phyloP scores from a whole-genome alignment of 2,329 filamentous ascomycete genomes.

The Xylariales sp. region DNA sequence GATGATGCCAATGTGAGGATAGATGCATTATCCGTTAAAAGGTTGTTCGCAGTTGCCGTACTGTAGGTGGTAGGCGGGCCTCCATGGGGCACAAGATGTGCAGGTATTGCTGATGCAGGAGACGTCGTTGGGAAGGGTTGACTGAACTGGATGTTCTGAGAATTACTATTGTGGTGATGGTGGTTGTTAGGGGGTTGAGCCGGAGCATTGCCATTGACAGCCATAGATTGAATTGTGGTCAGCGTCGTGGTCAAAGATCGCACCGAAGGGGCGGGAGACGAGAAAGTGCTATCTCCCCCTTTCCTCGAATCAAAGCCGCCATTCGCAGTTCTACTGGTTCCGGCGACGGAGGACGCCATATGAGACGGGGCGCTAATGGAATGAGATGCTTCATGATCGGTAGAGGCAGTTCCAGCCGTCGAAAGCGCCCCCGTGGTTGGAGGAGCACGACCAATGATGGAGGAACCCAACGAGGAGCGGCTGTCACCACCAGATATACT shows the following conservation, averaged over 20 bases:
- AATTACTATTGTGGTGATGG: constrained; percentile 22
- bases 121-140: constrained; percentile 61
- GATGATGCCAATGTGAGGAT: constrained; percentile 82
- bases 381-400: constrained; percentile 69
- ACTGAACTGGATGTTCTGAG: constrained; percentile 56
- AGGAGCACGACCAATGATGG: constrained; percentile 52
- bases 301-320: constrained; percentile 64
- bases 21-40: constrained; percentile 80
- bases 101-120: constrained; percentile 68
- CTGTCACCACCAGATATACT: constrained; percentile 53
- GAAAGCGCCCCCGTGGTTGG: constrained; percentile 66
- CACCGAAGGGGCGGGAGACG: constrained; percentile 75
- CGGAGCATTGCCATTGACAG: constrained; percentile 28
- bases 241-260: constrained; percentile 78
- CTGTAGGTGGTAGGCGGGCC: constrained; percentile 60
- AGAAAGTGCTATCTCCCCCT: constrained; percentile 74
- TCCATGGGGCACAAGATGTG: constrained; percentile 55
- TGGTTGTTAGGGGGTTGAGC: constrained; percentile 37
- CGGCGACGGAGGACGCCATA: constrained; percentile 59
- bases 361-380: constrained; percentile 77
- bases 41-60: constrained; percentile 75
- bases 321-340: constrained; percentile 67
- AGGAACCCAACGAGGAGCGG: constrained; percentile 57
- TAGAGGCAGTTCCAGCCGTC: constrained; percentile 75
- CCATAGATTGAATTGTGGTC: constrained; percentile 76